Base-by-base conservation (phyloP, 106 monocot genomes). In the Allium sativum region DNA sequence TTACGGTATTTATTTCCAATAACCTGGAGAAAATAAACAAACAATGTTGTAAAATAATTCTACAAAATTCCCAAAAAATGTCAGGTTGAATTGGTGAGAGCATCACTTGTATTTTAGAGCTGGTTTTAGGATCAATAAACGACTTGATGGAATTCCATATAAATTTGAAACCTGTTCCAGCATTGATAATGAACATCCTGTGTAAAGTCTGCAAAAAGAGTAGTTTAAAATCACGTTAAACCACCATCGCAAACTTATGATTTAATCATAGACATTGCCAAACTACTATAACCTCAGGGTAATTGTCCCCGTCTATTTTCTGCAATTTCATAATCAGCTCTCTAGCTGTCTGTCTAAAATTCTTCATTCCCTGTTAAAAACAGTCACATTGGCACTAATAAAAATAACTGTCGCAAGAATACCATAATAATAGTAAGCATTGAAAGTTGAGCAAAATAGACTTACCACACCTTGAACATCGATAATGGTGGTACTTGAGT, bases 381-480 rank as follows among this genome's bases (percentile, higher is more conserved):
- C 31, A 47, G 21, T 31, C 48, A 19, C 2, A 47, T 19, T 47
- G 13, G 19, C 63, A 63, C 48, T 61, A 6, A 51, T 12, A 52
- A 44, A 62, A 40, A 56, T 16, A 65, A 21, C 11, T 52, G 40
- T 40, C 40, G 21, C 18, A 51, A 10, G 10, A 31, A 31, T 31
- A 31, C 5, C 31, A 31, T 31, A 31, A 31, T 31, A 31, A 31
- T 31, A 31, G 5, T 31, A 31, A 31, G 31, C 31, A 31, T 31
- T 3, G 31, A 31, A 31, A 31, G 31, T 31, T 9, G 17, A 58
- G 59, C 9, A 47, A 8, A 43, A n/a, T 9, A 56, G 40, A 59
- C 70, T 42, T 80, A 84, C 84, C 80, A 88, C 80, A 12, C 83
- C 83, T 65, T 88, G 88, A 50, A 83, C 83, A 84, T 84, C 82